Evolutionary conservation across 1,284 basidiomycete genomes (phyloP), one percentile per base, ranked within the genome.

Genomic region (Ustilago vetiveriae): DNA sequence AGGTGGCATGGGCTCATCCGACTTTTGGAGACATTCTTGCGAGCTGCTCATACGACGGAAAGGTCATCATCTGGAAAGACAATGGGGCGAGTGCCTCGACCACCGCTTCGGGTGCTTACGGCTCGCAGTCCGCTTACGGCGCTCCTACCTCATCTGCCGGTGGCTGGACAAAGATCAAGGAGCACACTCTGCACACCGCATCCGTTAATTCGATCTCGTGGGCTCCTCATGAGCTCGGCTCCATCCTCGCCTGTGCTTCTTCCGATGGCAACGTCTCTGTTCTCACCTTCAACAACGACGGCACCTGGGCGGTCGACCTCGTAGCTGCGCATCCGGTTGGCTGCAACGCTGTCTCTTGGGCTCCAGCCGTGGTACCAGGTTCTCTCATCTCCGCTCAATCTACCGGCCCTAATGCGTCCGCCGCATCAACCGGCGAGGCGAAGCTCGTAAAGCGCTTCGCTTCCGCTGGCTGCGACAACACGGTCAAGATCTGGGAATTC

Each of bases 1-100:
- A 96, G 82, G 90, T 98, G 43, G 88, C 94, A n/a, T 98, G 95
- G 96, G 95, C 92, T 7, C 94, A 98, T 79, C 95, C 96, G 94
- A 80, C 79, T 13, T 80, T 92, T 75, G 95, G 95, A 1, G 90
- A 92, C 68, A 96, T 98, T 79, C 88, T 98, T 45, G 95, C 95
- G 17, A 95, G 92, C 30, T 96, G 92, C 82, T 97, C 94, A 5
- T 98, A 98, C 83, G 95, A 98, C 76, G 95, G 95, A 48, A 93
- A 96, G 78, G 95, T 98, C 39, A 88, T 98, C 83, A 95, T 98
- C 73, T 98, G 96, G 95, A 97, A 96, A 82, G 93, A 98, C 76
- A 82, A 82, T 48, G 78, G 82, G 78, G 73, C 81, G 65, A 86
- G 86, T 16, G 83, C 85, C 26, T 82, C 84, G 16, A 79, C 76